A percentile compares a stretch with the other conserved stretches of the same genome.
Evolutionary conservation across 1,284 basidiomycete species (phyloP).

Genomic region (Phlebopus sp.): DNA sequence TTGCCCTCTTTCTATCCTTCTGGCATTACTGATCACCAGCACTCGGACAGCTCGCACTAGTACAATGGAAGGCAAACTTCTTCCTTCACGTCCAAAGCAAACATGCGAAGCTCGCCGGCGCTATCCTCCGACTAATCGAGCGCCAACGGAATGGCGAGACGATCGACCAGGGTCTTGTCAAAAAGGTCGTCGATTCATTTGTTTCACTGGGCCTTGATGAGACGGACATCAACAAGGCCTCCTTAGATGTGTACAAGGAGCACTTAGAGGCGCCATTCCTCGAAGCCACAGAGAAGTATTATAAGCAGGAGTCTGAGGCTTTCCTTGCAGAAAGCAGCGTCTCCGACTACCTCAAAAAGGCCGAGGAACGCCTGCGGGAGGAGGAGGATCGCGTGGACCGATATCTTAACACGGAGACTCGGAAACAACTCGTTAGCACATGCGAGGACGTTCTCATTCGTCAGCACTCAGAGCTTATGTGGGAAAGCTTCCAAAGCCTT

Average conservation of each 20-base stretch:
- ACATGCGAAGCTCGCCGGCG: slow-evolving; percentile 79
- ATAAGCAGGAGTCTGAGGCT: slow-evolving; percentile 86
- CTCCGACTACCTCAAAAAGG: slow-evolving; percentile 96
- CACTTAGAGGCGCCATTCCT: slow-evolving; percentile 93
- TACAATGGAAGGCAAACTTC: slow-evolving; percentile 94
- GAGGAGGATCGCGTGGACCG: slow-evolving; percentile 96
- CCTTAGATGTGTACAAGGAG: slow-evolving; percentile 92
- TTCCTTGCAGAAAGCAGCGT: slow-evolving; percentile 91
- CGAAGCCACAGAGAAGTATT: slow-evolving; percentile 86
- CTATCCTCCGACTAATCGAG: slow-evolving; percentile 87
- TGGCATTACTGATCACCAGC: slow-evolving; percentile 7
- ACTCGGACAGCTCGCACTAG: slow-evolving; percentile 75
- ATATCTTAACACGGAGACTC: slow-evolving; percentile 88
- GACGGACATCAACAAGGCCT: slow-evolving; percentile 86
- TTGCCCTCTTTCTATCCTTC: not conserved
- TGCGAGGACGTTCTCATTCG: slow-evolving; percentile 94
- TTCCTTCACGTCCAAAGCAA: slow-evolving; percentile 86
- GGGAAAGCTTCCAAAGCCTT: slow-evolving; percentile 92
- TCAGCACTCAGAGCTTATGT: slow-evolving; percentile 85
- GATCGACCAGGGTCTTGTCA: slow-evolving; percentile 91
- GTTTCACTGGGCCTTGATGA: slow-evolving; percentile 96
- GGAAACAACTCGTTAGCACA: slow-evolving; percentile 82
- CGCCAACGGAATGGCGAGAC: slow-evolving; percentile 93
- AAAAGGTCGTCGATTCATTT: slow-evolving; percentile 95
- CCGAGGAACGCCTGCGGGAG: slow-evolving; percentile 88